Conservation (phyloP, 2,329 filamentous ascomycete species). For the Alternaria ethzedia region DNA sequence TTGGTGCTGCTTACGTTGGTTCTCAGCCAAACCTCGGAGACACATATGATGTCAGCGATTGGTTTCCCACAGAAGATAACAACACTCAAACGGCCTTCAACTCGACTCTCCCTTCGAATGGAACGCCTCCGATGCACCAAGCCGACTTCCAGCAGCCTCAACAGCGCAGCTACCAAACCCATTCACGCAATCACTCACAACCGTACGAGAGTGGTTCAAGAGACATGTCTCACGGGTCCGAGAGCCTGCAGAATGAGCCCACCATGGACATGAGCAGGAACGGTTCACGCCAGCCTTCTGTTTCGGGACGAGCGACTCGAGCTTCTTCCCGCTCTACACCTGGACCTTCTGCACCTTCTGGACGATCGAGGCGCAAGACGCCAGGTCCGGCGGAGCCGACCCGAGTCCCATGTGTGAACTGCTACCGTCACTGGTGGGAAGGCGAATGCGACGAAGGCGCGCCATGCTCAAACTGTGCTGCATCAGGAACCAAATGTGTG, state of each 20-base stretch:
- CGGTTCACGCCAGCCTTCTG: not conserved
- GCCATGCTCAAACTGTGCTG: not conserved
- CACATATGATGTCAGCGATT: not conserved
- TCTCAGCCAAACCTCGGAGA: not conserved
- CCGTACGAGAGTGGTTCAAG: not conserved
- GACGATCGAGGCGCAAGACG: no score
- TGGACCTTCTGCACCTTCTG: not conserved
- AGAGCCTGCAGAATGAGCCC: not conserved
- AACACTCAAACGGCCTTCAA: not conserved
- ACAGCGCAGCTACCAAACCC: not conserved
- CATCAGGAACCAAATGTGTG: not conserved
- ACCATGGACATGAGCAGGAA: not conserved
- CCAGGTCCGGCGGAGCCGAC: not conserved
- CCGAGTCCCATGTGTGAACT: not conserved
- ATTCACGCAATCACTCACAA: not conserved
- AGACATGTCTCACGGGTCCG: not conserved
- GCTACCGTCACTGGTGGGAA: constrained; percentile 1
- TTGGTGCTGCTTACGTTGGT: not conserved
- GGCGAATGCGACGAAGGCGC: not conserved
- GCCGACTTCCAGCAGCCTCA: not conserved
- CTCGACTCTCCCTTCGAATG: not conserved
- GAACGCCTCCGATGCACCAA: not conserved
- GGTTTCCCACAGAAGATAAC: not conserved
- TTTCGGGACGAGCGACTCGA: not conserved
- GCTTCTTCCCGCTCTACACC: not conserved